phyloP scores from a whole-genome alignment of 495 filamentous ascomycete species.

The Aspergillus ellipticus region DNA sequence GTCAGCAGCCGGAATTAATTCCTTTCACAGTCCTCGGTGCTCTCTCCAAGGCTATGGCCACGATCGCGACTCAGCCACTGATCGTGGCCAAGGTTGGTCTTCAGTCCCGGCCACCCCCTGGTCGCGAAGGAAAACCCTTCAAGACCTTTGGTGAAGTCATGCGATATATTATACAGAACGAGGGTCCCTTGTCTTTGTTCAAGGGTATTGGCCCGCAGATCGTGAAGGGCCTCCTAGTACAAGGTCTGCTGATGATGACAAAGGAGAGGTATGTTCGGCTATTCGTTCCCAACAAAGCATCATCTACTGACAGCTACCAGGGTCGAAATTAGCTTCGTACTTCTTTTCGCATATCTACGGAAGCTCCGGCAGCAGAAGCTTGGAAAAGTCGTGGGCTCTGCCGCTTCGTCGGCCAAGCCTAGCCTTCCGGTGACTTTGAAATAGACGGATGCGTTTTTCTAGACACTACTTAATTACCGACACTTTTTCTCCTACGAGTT shows the following conservation, averaged over 20 bases:
- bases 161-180: slow-evolving; percentile 83
- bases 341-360: slow-evolving; percentile 78
- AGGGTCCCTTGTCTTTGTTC: slow-evolving; percentile 79
- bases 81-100: slow-evolving; percentile 98
- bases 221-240: slow-evolving; percentile 86
- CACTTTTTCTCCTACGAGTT: slow-evolving; percentile 10
- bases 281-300: not conserved
- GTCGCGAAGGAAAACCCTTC: slow-evolving; percentile 84
- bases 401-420: slow-evolving; percentile 36
- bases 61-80: slow-evolving; percentile 87
- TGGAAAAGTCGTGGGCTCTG: slow-evolving; percentile 55
- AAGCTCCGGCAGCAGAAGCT: slow-evolving; percentile 69
- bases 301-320: slow-evolving; percentile 44
- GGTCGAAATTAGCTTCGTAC: slow-evolving; percentile 84
- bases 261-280: slow-evolving; percentile 76
- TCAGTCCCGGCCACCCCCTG: slow-evolving; percentile 85
- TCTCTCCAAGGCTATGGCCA: slow-evolving; percentile 88
- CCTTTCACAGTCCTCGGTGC: slow-evolving; percentile 71
- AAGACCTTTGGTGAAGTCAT: slow-evolving; percentile 95
- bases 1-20: slow-evolving; percentile 13
- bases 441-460: slow-evolving; percentile 20
- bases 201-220: slow-evolving; percentile 97
- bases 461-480: slow-evolving; percentile 3
- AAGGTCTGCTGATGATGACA: slow-evolving; percentile 98
- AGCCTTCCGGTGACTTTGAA: slow-evolving; percentile 45